Evolutionary conservation across 2,329 filamentous ascomycete genomes (phyloP), one percentile per base, ranked within the genome.

Genomic region (Coniochaeta prunicola): DNA sequence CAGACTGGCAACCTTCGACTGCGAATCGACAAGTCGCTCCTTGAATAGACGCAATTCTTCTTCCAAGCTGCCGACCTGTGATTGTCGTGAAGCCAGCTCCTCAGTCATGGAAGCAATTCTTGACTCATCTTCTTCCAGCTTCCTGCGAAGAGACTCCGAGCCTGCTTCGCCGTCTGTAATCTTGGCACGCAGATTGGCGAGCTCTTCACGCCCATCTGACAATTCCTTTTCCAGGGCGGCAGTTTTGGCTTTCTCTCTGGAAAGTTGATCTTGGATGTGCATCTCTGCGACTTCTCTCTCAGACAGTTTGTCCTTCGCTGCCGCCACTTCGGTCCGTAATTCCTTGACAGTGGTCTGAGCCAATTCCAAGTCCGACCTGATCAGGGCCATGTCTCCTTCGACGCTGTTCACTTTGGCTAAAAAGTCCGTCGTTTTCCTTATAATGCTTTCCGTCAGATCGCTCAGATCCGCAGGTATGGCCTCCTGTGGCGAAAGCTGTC

Each of bases 121-220:
- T 59, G 77, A 79, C 71, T 96, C 91, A 66, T 92, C 88, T 59
- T 91, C 89, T 45, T 87, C 84, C 3, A 96, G 79, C 58, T 86
- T 84, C 71, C 87, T 88, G 58, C 89, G 86, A 58, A 96, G 75
- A 30, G 84, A 86, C 71, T 92, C 90, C 0, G 91, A 92, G 5
- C 91, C 91, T 3, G 87, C 92, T 71, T 94, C 91, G 17, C 91
- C 92, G 63, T 92, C 89, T 1, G 89, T 85, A 68, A 96, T 87
- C 70, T 88, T 89, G 17, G 78, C 77, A 59, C 90, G 84, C 24
- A 96, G 76, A 30, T 82, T 77, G 59, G 80, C 82, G 24, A 96
- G 79, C 65, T 94, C 88, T 15, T 81, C 76, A 40, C 89, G 85
- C 60, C 89, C 85, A 59, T 89, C 85, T 2, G 81, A 77, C 3